These are phyloP conservation scores for Lyophyllum shimeji DNA, from an alignment of 768 basidiomycete species.

Conservation along the genomic window DNA sequence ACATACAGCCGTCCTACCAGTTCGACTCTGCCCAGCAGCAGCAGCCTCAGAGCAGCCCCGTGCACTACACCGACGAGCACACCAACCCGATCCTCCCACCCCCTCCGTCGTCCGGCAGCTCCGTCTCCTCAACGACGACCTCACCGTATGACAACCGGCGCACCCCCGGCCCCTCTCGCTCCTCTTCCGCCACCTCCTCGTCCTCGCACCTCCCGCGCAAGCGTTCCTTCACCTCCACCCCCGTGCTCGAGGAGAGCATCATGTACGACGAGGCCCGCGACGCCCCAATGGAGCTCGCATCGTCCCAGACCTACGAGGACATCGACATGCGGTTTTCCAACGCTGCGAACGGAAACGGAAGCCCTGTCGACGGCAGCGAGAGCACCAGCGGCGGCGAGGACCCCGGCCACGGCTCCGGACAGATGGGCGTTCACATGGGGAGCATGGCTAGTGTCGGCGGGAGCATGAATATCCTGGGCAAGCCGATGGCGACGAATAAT, in stretches of 20 bases:
- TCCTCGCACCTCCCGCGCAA: conserved; percentile 65
- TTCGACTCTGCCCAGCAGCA: conserved; percentile 41
- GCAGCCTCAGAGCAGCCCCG: conserved; percentile 28
- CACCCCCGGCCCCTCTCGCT: conserved; percentile 28
- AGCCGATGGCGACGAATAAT: conserved; percentile 73
- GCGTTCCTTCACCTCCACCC: conserved; percentile 59
- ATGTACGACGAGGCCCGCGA: conserved; percentile 41
- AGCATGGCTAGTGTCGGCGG: conserved; percentile 36
- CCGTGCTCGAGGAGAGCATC: conserved; percentile 37
- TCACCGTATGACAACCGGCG: conserved; percentile 27
- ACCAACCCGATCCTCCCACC: conserved; percentile 12
- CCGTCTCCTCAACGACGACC: conserved; percentile 22
- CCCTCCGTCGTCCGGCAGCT: conserved; percentile 1
- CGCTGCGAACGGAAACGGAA: conserved; percentile 16
- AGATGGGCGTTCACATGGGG: conserved; percentile 21
- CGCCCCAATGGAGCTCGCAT: conserved; percentile 33
- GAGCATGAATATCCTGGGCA: conserved; percentile 60
- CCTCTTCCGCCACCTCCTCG: conserved; percentile 52
- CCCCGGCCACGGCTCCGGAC: neutral
- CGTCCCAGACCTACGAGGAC: conserved; percentile 51
- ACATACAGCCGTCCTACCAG: conserved; percentile 48
- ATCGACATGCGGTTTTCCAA: conserved; percentile 22
- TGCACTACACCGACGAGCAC: conserved; percentile 30
- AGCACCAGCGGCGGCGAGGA: conserved; percentile 34
- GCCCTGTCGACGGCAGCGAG: conserved; percentile 48